These are phyloP conservation scores for Tylopilus felleus DNA, from an alignment of 768 basidiomycete species.

Conservation along the genomic window DNA sequence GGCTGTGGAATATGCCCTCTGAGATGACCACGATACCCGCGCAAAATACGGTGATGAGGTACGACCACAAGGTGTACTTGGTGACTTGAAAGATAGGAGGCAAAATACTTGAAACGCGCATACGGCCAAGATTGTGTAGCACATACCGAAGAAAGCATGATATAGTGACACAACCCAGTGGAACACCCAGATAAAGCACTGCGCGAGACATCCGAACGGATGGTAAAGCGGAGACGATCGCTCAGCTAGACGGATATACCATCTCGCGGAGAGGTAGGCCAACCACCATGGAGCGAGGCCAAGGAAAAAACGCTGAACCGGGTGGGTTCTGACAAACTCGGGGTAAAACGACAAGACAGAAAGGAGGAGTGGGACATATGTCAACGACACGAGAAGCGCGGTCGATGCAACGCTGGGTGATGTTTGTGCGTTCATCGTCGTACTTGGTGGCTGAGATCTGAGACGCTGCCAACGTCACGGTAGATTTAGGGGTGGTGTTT, in stretches of 20 bases:
- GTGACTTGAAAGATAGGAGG: slow-evolving; percentile 7
- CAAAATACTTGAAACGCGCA: neutral
- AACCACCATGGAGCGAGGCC: slow-evolving; percentile 20
- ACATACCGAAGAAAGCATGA: slow-evolving; percentile 21
- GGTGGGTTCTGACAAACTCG: slow-evolving; percentile 7
- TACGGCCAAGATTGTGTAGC: neutral
- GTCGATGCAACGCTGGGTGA: neutral
- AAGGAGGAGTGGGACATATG: slow-evolving; percentile 13
- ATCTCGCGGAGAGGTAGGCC: slow-evolving; percentile 17
- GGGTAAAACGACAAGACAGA: slow-evolving; percentile 16
- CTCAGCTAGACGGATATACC: slow-evolving; percentile 22
- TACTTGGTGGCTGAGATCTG: neutral
- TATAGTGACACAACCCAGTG: slow-evolving; percentile 21
- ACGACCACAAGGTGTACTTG: slow-evolving; percentile 11
- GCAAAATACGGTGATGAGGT: slow-evolving; percentile 22
- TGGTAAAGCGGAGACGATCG: slow-evolving; percentile 22
- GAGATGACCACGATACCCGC: slow-evolving; percentile 6
- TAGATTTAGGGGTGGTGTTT: slow-evolving; percentile 8
- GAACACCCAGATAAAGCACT: slow-evolving; percentile 25
- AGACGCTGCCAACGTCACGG: neutral
- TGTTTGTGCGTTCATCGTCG: slow-evolving; percentile 6
- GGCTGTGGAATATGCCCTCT: slow-evolving; percentile 22
- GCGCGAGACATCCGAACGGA: slow-evolving; percentile 22
- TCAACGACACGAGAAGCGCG: slow-evolving; percentile 12
- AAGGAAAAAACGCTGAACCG: slow-evolving; percentile 19